Base-by-base conservation (phyloP, 805 yeast genomes). In the Kluyveromyces nonfermentans region DNA sequence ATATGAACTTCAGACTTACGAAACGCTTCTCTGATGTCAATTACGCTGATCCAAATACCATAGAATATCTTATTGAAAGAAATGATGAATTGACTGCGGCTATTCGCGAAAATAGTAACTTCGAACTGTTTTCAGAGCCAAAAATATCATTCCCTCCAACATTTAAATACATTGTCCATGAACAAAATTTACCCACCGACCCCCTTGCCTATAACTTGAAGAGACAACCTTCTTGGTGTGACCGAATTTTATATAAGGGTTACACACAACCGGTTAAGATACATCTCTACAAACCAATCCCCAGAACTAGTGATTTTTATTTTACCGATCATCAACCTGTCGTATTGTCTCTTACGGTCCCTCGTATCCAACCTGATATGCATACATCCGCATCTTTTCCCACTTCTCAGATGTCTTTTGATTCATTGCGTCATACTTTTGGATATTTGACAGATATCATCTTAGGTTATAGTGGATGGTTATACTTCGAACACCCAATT, bases 191-290 rank as follows among this genome's bases (percentile, higher is more conserved):
- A 14, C 4, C 16, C 9, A 2, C n/a, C 9, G 21, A 30, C 20
- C 34, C 41, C 10, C 20, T 38, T 8, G 17, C n/a, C 15, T 84
- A 76, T 59, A 74, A 76, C 47, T 35, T 59, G 1, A 80, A 78
- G 50, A 69, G 96, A 44, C 65, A 68, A 1, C 94, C 96, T 0
- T 81, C 95, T 6, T 89, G 95, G 95, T 88, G 96, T 62, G 97
- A 89, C 59, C 65, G 97, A 42, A 75, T 89, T 5, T 59, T 89
- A 37, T 85, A 67, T 54, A 73, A 74, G 44, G 57, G 68, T 1
- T 75, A 80, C 46, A 51, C 57, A 7, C 43, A 48, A 15, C 46
- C 48, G 10, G 42, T 68, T 62, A 31, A 46, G 4, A 46, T 77
- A 1, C 50, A 62, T 12, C 55, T 58, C 3, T 87, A 87, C 60